Percentiles rank a stretch among this genome's conserved stretches.
phyloP scores from a whole-genome alignment of 345 rosid species.

The Toxicodendron radicans region DNA sequence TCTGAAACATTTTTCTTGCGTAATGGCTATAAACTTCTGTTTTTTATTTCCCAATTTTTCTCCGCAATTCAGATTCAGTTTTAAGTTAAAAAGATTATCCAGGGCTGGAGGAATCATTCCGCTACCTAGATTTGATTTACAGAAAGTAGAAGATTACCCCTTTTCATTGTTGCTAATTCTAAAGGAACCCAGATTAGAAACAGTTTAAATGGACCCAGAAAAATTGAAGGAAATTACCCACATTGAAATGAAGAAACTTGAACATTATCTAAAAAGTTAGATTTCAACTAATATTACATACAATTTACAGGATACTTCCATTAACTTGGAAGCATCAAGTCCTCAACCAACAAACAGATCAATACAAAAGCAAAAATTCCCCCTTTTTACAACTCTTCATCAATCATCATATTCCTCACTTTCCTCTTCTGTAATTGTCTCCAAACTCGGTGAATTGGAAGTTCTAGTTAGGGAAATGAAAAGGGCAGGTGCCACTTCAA shows the following conservation, averaged over 20 bases:
- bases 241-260: not conserved
- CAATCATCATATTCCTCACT: conserved; percentile 26
- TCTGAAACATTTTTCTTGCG: too few relatives aligned
- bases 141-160: too few relatives aligned
- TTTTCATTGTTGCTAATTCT: too few relatives aligned
- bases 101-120: not conserved
- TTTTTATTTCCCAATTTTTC: not conserved
- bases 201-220: not conserved
- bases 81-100: not conserved
- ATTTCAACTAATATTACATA: not conserved
- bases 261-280: not conserved
- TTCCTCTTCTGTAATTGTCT: conserved; percentile 53
- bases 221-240: not conserved
- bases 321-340: not conserved
- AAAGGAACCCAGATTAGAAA: too few relatives aligned
- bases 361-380: not conserved
- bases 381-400: conserved; percentile 7
- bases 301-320: not conserved
- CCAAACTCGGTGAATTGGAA: conserved; percentile 32
- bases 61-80: not conserved
- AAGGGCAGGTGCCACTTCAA: conserved; percentile 41
- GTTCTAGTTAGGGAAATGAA: conserved; percentile 29
- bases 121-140: not conserved
- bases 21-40: too few relatives aligned
- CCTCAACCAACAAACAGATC: not conserved